These are phyloP conservation scores for Cystobasidium sp. DNA, from an alignment of 1,284 basidiomycete genomes.

Conservation along the genomic window DNA sequence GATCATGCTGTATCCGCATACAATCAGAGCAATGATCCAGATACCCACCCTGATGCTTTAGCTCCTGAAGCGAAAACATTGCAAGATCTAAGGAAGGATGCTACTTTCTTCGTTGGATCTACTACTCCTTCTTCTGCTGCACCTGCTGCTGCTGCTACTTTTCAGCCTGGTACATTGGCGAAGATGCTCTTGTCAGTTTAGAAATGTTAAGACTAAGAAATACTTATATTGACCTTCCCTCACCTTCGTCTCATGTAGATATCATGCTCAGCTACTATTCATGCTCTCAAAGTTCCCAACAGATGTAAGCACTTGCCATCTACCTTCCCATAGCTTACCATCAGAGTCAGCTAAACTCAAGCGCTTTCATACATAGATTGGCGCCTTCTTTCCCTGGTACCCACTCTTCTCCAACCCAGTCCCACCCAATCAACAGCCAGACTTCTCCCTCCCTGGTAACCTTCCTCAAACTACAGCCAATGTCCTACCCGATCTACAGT, in stretches of 20 bases:
- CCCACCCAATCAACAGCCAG: conserved; percentile 56
- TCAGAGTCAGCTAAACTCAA: neutral
- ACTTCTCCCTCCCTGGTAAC: conserved; percentile 45
- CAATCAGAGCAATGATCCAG: conserved; percentile 35
- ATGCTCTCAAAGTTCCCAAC: conserved; percentile 83
- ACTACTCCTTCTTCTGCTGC: neutral
- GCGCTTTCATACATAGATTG: conserved; percentile 65
- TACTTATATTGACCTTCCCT: no score
- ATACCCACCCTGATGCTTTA: conserved; percentile 42
- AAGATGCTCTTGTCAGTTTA: conserved; percentile 39
- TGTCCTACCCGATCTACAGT: conserved; percentile 72
- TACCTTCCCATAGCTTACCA: neutral
- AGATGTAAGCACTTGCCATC: conserved; percentile 65
- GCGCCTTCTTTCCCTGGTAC: conserved; percentile 74
- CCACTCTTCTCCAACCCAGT: conserved; percentile 67
- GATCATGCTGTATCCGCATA: conserved; percentile 25
- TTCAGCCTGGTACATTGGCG: conserved; percentile 1
- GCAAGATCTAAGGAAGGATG: conserved; percentile 36
- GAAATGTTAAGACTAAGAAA: no score
- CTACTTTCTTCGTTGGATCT: conserved; percentile 1
- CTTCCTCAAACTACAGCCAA: conserved; percentile 59
- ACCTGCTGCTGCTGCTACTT: neutral
- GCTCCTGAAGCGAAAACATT: conserved; percentile 37
- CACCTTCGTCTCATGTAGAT: conserved; percentile 12
- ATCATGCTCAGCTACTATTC: conserved; percentile 63